A percentile compares a stretch with the other conserved stretches of the same genome.
phyloP scores from a whole-genome alignment of 2,329 filamentous ascomycete genomes.

The Fusarium sp. region DNA sequence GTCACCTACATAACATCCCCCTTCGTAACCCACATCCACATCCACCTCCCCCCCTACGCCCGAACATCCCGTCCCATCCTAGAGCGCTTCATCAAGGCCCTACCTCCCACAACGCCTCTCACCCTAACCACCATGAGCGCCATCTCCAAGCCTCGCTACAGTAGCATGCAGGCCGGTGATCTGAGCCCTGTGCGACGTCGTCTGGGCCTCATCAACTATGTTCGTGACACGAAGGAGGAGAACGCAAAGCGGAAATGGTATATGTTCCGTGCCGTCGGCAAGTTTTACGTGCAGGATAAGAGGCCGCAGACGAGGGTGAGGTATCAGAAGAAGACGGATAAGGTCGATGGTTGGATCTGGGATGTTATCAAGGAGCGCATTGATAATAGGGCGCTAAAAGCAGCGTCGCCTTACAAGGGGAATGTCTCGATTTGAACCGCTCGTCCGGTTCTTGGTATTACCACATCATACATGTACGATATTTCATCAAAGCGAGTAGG shows the following conservation, averaged over 20 bases:
- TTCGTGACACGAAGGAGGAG: conserved; percentile 53
- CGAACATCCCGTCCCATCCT: conserved; percentile 70
- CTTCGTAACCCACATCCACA: conserved; percentile 78
- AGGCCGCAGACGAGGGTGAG: conserved; percentile 31
- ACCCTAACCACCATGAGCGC: conserved; percentile 68
- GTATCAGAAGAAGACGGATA: conserved; percentile 47
- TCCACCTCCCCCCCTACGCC: conserved; percentile 75
- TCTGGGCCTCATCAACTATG: conserved; percentile 57
- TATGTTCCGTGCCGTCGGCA: conserved; percentile 54
- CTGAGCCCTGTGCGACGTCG: conserved; percentile 50
- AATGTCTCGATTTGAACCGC: conserved; percentile 2
- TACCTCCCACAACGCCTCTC: conserved; percentile 61
- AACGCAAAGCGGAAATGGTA: conserved; percentile 55
- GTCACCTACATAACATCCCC: conserved; percentile 75
- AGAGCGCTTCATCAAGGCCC: conserved; percentile 61
- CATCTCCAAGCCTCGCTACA: conserved; percentile 67
- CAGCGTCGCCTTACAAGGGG: conserved; percentile 12
- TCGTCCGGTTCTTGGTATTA: background rate
- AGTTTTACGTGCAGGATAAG: conserved; percentile 55
- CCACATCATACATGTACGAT: background rate
- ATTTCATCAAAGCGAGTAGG: background rate
- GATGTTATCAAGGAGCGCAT: conserved; percentile 53
- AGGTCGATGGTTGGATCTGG: conserved; percentile 58
- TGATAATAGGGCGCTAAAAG: conserved; percentile 38
- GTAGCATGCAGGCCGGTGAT: conserved; percentile 56